A percentile compares a stretch with the other conserved stretches of the same genome.
These are phyloP conservation scores for Acorus calamus DNA, from an alignment of 106 monocot genomes.

Conservation along the genomic window DNA sequence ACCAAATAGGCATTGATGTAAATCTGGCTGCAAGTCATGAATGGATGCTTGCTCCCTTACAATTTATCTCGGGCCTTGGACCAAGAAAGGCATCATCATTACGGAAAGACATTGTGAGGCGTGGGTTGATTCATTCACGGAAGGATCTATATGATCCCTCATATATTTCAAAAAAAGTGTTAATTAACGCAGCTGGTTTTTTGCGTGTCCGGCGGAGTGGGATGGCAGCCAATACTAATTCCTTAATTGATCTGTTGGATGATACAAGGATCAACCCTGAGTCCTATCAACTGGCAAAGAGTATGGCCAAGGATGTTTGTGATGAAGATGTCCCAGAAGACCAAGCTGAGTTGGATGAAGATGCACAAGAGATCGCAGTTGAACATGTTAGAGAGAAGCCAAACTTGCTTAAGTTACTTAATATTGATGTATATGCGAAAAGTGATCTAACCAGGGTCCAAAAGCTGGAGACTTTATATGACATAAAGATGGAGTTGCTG, in stretches of 20 bases:
- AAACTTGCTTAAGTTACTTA: slow-evolving; percentile 35
- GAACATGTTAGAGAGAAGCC: slow-evolving; percentile 76
- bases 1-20: slow-evolving; percentile 83
- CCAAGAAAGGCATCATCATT: slow-evolving; percentile 82
- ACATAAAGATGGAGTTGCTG: slow-evolving; percentile 79
- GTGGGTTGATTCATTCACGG: slow-evolving; percentile 59
- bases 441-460: too few species aligned
- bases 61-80: slow-evolving; percentile 89
- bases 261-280: slow-evolving; percentile 99
- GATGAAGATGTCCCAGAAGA: slow-evolving; percentile 32
- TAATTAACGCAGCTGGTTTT: slow-evolving; percentile 78
- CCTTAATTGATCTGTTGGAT: slow-evolving; percentile 78
- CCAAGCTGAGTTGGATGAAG: slow-evolving; percentile 73
- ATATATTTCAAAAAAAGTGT: slow-evolving; percentile 94
- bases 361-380: slow-evolving; percentile 76
- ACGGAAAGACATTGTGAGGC: slow-evolving; percentile 67
- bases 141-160: too few species aligned
- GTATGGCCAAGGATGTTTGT: slow-evolving; percentile 69
- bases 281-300: slow-evolving; percentile 82
- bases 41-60: slow-evolving; percentile 88
- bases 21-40: slow-evolving; percentile 95
- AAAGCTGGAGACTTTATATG: slow-evolving; percentile 62
- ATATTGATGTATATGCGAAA: slow-evolving; percentile 61
- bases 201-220: slow-evolving; percentile 78
- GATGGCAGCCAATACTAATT: slow-evolving; percentile 48